Evolutionary conservation across 2,329 filamentous ascomycete genomes (phyloP), one percentile per base, ranked within the genome.

Genomic region (Colletotrichum gloeosporioides): DNA sequence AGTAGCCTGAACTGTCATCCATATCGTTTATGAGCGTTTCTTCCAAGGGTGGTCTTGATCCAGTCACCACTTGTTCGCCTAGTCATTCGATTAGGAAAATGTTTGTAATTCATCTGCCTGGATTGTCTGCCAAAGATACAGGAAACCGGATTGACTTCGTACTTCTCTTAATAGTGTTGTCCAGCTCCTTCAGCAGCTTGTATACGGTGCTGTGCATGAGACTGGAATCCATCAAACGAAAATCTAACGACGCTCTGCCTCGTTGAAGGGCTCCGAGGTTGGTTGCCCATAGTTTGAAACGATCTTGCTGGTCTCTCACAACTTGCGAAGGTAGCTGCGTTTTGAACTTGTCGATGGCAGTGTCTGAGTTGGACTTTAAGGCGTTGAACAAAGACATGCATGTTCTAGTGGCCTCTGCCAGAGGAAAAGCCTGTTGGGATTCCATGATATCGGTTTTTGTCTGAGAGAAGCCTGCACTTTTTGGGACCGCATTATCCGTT

Each of bases 211-310:
- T 25, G 6, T 69, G 25, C 15, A 63, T 62, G 1, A 69, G 57
- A 39, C 36, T 39, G 0, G 36, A 39, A 12, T 73, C 70, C 63
- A 32, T 44, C 22, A 73, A 49, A n/a, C 63, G 70, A 16, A 73
- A 73, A 8, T 73, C 70, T 4, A 73, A 27, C 1, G 70, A 73
- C 8, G 70, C 62, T 16, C 62, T 29, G n/a, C 70, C 70, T 10
- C 34, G 9, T 32, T 61, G 49, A 9, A 73, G 62, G 15, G 62
- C 70, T 2, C 70, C 70, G 4, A 73, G 70, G 10, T 61, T 68
- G 4, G 9, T 13, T 8, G 70, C 70, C 70, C 70, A 73, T 18
- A 73, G 15, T 22, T 49, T 73, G 32, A 73, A 73, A 22, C 70
- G 62, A 18, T 73, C 70, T 15, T 16, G 63, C 22, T 73, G 67